phyloP scores from a whole-genome alignment of 1,284 basidiomycete genomes.

The Ceratobasidium theobromae region DNA sequence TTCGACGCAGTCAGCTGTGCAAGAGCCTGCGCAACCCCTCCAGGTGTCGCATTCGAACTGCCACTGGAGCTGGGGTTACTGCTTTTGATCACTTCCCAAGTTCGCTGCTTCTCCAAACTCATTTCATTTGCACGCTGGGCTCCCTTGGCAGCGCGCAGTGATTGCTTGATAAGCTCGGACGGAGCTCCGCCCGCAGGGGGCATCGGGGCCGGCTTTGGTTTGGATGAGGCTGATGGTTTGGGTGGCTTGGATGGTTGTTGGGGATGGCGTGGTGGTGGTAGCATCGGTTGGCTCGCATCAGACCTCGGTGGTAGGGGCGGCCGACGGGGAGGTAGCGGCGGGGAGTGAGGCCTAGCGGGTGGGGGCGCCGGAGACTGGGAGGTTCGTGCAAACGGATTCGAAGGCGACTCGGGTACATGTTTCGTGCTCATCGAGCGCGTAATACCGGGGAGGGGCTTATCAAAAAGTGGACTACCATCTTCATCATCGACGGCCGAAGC shows the following conservation, averaged over 20 bases:
- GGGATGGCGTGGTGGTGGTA: slow-evolving; percentile 34
- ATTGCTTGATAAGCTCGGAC: slow-evolving; percentile 31
- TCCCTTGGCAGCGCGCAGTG: slow-evolving; percentile 32
- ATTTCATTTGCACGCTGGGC: slow-evolving; percentile 32
- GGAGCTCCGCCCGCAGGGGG: slow-evolving; percentile 7
- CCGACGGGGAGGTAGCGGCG: slow-evolving; percentile 31
- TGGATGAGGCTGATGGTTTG: slow-evolving; percentile 17
- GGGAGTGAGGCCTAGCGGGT: slow-evolving; percentile 21
- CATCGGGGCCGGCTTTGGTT: slow-evolving; percentile 17
- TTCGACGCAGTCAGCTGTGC: slow-evolving; percentile 27
- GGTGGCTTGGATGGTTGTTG: slow-evolving; percentile 30
- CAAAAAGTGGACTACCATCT: slow-evolving; percentile 16
- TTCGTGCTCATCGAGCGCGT: slow-evolving; percentile 11
- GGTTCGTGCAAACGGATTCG: slow-evolving; percentile 18
- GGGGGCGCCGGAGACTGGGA: slow-evolving; percentile 21
- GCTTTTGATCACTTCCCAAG: slow-evolving; percentile 34
- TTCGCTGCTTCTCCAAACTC: slow-evolving; percentile 29
- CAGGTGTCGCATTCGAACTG: background rate
- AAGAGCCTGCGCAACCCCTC: slow-evolving; percentile 20
- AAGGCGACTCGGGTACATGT: slow-evolving; percentile 1
- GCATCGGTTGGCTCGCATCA: background rate
- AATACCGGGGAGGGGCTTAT: background rate
- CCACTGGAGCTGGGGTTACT: background rate
- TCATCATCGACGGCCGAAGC: slow-evolving; percentile 8
- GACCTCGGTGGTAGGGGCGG: slow-evolving; percentile 16